phyloP scores from a whole-genome alignment of 371 early-diverging fungal genomes.

The Circinella minor region DNA sequence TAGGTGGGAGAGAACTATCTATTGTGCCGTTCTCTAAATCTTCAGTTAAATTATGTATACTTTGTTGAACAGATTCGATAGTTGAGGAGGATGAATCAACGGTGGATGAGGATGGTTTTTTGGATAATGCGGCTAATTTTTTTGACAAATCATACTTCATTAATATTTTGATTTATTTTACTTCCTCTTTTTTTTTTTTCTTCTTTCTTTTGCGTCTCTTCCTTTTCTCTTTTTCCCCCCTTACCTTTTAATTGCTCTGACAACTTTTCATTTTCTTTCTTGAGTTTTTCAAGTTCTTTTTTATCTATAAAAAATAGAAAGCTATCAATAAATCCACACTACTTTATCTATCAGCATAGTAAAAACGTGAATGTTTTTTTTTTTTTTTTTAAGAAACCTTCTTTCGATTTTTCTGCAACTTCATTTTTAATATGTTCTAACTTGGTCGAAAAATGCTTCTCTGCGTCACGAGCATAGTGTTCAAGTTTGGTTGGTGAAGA shows the following conservation, averaged over 20 bases:
- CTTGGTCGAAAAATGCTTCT: background rate
- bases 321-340: too few species aligned
- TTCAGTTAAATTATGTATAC: slow-evolving; percentile 26
- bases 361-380: background rate
- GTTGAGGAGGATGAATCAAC: background rate
- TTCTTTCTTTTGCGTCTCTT: too few species aligned
- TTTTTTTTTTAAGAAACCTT: background rate
- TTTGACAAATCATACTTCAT: too few species aligned
- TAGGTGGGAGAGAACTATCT: slow-evolving; percentile 36
- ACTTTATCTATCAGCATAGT: too few species aligned
- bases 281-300: background rate
- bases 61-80: slow-evolving; percentile 19
- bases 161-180: too few species aligned
- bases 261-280: slow-evolving; percentile 2
- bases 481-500: background rate
- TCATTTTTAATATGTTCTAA: background rate
- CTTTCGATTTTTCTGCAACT: background rate
- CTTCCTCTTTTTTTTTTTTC: too few species aligned
- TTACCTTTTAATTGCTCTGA: background rate
- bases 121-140: too few species aligned
- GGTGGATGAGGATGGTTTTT: background rate
- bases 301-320: background rate
- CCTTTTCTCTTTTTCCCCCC: too few species aligned
- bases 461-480: background rate
- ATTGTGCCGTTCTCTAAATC: slow-evolving; percentile 36